These are phyloP conservation scores for Xylaria sp. DNA, from an alignment of 2,329 filamentous ascomycete genomes.

Conservation along the genomic window DNA sequence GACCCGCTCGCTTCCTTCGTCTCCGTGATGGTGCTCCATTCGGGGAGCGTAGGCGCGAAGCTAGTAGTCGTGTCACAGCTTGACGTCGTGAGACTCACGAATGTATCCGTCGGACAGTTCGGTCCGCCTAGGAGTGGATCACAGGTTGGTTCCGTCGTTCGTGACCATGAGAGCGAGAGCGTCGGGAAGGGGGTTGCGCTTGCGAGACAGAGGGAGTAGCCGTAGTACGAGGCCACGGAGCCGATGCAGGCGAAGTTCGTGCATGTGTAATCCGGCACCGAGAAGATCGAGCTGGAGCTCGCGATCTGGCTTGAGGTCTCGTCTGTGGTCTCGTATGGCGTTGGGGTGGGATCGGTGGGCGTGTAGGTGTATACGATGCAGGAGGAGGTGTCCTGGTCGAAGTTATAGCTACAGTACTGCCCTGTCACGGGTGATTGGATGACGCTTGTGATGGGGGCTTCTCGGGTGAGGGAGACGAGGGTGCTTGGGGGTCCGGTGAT, in stretches of 20 bases:
- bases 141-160: too few species aligned
- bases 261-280: slow-evolving; percentile 11
- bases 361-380: slow-evolving; percentile 10
- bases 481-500: slow-evolving; percentile 8
- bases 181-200: too few species aligned
- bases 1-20: too few species aligned
- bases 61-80: too few species aligned
- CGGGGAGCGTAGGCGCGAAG: too few species aligned
- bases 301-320: neutral
- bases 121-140: too few species aligned
- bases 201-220: slow-evolving; percentile 4
- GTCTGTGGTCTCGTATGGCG: slow-evolving; percentile 12
- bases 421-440: neutral
- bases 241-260: slow-evolving; percentile 14
- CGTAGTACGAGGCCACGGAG: slow-evolving; percentile 13
- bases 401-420: slow-evolving; percentile 14
- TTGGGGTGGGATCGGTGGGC: slow-evolving; percentile 3
- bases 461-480: slow-evolving; percentile 13
- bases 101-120: too few species aligned
- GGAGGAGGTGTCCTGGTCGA: neutral
- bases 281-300: too few species aligned
- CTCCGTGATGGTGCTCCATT: too few species aligned
- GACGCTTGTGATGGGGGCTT: neutral
- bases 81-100: too few species aligned
- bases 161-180: too few species aligned